Evolutionary conservation across 805 yeast species (phyloP).

Genomic region (Metschnikowia reukaufii): DNA sequence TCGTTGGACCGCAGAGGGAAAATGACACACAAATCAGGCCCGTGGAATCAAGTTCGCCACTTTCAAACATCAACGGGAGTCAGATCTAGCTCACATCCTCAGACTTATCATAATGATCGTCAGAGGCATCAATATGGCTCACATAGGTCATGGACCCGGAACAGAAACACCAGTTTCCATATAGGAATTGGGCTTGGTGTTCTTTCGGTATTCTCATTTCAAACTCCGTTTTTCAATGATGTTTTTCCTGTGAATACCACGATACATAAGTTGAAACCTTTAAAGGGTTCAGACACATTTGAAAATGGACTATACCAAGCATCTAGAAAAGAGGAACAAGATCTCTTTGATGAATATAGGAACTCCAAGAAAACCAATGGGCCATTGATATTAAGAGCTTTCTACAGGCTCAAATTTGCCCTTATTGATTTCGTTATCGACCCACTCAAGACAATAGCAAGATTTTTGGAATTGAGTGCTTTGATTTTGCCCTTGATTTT

Average conservation of each 20-base stretch:
- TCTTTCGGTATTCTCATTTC: slow-evolving; percentile 5
- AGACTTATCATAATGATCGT: background rate
- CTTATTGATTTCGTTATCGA: slow-evolving; percentile 59
- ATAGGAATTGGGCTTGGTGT: slow-evolving; percentile 13
- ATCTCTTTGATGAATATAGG: slow-evolving; percentile 38
- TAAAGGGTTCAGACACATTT: slow-evolving; percentile 57
- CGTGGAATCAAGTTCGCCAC: background rate
- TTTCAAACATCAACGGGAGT: background rate
- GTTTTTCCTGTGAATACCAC: slow-evolving; percentile 13
- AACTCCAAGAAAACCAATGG: slow-evolving; percentile 22
- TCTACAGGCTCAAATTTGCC: slow-evolving; percentile 43
- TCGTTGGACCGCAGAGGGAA: background rate
- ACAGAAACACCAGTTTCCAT: background rate
- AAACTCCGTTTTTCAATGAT: slow-evolving; percentile 10
- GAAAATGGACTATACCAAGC: slow-evolving; percentile 64
- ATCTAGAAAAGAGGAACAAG: slow-evolving; percentile 55
- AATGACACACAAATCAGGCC: background rate
- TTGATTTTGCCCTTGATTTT: slow-evolving; percentile 71
- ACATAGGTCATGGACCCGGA: slow-evolving; percentile 4
- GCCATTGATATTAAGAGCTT: slow-evolving; percentile 26
- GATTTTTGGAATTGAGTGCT: slow-evolving; percentile 67
- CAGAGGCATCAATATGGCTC: background rate
- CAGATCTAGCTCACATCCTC: background rate
- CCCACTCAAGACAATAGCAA: slow-evolving; percentile 63
- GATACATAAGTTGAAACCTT: slow-evolving; percentile 45